Percentiles rank a stretch among this genome's conserved stretches.
These are phyloP conservation scores for Venturia oleaginea DNA, from an alignment of 2,329 filamentous ascomycete genomes.

Conservation along the genomic window DNA sequence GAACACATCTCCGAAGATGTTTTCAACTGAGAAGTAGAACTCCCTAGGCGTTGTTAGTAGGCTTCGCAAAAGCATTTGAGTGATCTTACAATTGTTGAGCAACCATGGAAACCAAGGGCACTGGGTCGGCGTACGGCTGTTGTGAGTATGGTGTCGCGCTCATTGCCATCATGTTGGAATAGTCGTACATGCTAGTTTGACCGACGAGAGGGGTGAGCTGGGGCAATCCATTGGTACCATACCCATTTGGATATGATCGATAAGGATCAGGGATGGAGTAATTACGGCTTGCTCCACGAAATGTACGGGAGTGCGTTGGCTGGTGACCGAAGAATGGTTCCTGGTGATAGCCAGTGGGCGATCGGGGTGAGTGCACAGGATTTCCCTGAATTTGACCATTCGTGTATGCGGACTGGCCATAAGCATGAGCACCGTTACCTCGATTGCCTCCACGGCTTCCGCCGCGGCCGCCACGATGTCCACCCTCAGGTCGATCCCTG, in stretches of 20 bases:
- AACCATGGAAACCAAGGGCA: conserved; percentile 48
- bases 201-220: conserved; percentile 9
- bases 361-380: conserved; percentile 6
- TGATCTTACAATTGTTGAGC: conserved; percentile 47
- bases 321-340: conserved; percentile 8
- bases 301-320: not conserved
- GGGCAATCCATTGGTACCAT: not conserved
- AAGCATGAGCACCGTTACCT: conserved; percentile 25
- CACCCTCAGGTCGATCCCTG: conserved; percentile 31
- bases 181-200: conserved; percentile 43
- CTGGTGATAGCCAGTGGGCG: conserved; percentile 5
- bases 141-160: conserved; percentile 46
- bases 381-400: conserved; percentile 1
- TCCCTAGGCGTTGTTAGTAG: conserved; percentile 49
- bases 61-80: not conserved
- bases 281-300: not conserved
- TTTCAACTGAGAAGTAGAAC: conserved; percentile 96
- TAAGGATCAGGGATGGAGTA: conserved; percentile 9
- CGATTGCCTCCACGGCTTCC: conserved; percentile 39
- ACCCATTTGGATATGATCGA: conserved; percentile 20
- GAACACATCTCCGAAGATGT: conserved; percentile 86
- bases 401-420: conserved; percentile 16
- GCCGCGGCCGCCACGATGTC: conserved; percentile 31
- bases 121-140: conserved; percentile 50
- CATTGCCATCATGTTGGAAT: conserved; percentile 46